Evolutionary conservation across 1,139 yeast genomes (phyloP), one percentile per base, ranked within the genome.

Genomic region (Hemisphaericaspora xylofermentans): DNA sequence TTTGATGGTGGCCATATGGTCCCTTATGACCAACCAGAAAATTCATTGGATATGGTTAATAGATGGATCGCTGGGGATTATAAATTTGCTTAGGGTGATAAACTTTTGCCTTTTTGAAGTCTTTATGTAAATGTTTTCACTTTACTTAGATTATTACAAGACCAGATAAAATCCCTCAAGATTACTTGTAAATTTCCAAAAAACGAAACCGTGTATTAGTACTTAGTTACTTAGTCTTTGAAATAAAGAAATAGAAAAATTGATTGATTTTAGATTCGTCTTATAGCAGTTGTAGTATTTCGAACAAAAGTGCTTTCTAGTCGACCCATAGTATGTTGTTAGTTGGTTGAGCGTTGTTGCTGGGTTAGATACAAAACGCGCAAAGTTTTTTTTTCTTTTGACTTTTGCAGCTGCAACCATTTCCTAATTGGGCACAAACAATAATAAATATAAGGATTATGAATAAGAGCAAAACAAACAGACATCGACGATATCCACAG

Each of bases 1-100:
- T 72, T 57, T 46, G 76, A 63, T 41, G 78, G 71, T 44, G 78
- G 78, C 17, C 78, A 73, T 57, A 73, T 73, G 78, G 77, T 71
- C 47, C 78, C 78, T 39, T 68, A 52, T 45, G 74, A 72, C 56
- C 77, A 73, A 57, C 76, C 77, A 18, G 70, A 66, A 48, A 63
- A 60, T 48, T 56, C 76, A 12, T 61, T 72, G 48, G 77, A 68
- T 42, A 68, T 73, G 76, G 68, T 71, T 39, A 70, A 71, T 60
- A 63, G 72, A 57, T 71, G 77, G 77, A 45, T 69, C 43, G 41
- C 53, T 36, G 76, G 76, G 42, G 74, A 71, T 45, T 59, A 49
- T 45, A 48, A 51, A 29, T 51, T 39, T 40, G 17, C 21, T 19
- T 15, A 14, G 12, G 16, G 25, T 9, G 7, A 4, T 6, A 15